Base-by-base conservation (phyloP, 345 rosid genomes). In the Excoecaria cochinchinensis region DNA sequence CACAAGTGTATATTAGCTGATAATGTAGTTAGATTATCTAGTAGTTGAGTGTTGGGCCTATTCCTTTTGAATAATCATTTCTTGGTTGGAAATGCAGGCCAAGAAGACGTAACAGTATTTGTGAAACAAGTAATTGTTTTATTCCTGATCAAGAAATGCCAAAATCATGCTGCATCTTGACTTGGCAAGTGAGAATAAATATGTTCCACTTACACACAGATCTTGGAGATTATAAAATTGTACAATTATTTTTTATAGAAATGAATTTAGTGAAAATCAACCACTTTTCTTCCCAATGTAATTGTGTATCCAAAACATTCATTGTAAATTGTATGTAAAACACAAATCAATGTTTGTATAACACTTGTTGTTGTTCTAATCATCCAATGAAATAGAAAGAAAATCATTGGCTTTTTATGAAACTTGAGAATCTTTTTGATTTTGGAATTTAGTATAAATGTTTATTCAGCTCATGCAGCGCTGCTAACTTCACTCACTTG, bases 101-200 rank as follows among this genome's bases (percentile, higher is more conserved):
- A 88, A 86, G 81, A 83, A 78, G 86, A 19, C 85, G 21, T 83
- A 11, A 56, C n/a, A 84, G 77, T 76, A 76, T 74, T 11, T 24
- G 48, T 19, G 48, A 71, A 51, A 31, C 44, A 64, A 8, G 11
- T 11, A 8, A 24, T 69, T 69, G 0, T 31, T 50, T 67, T 51
- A 15, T 0, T n/a, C 47, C 69, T 8, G 1, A 17, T 56, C 51
- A 13, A 55, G 60, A 77, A 59, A 67, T 48, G 38, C 70, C 16
- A 21, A 19, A 53, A 59, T 46, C 17, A 31, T n/a, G 31, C 57
- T 39, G 46, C n/a, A 57, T 56, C 31, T 51, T 65, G 68, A 60
- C 66, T 22, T 61, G 59, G 52, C 71, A 68, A 61, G 44, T 39
- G 61, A 67, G n/a, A 14, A 56, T 19, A 24, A 40, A 4, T 3